Evolutionary conservation across 495 filamentous ascomycete genomes (phyloP), one percentile per base, ranked within the genome.

Genomic region (Daldinia decipiens): DNA sequence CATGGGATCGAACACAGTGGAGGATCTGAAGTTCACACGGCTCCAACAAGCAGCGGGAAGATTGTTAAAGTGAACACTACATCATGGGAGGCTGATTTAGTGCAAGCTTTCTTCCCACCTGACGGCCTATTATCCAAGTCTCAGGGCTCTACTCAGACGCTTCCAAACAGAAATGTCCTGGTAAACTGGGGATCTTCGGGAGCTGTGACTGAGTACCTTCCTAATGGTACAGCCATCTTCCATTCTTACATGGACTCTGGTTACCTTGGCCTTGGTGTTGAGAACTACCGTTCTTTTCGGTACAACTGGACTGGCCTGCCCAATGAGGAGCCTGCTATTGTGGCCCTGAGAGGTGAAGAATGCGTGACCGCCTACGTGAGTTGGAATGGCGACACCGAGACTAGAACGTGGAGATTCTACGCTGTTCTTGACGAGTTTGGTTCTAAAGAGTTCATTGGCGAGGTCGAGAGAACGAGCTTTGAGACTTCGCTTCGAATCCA

Each of bases 181-280:
- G 84, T 89, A 15, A 87, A 87, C 67, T 90, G 87, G 87, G 88
- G 88, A 2, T 87, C 85, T 62, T 82, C 85, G 50, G 79, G 85
- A 1, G 86, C 83, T 45, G 77, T 89, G 32, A 89, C 86, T 0
- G 88, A 91, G 70, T 87, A 87, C 65, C 80, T 82, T 12, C 76
- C 79, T 4, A 77, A 85, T n/a, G 88, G 89, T 4, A 83, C 84
- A 26, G 72, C 85, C 2, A 71, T 89, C 0, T 82, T 87, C 65
- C 78, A 80, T 29, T 66, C 78, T 7, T 77, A 74, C 19, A 69
- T 80, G 59, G 76, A 80, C 63, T 77, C 75, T n/a, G 76, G 72
- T 0, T 65, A 67, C 13, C 65, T 80, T 1, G 76, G 64, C 0
- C 52, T 62, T 8, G 76, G 73, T 0, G 78, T 76, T 3, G 76